Evolutionary conservation across 1,284 basidiomycete species (phyloP).

Genomic region (Ceratobasidium sp.): DNA sequence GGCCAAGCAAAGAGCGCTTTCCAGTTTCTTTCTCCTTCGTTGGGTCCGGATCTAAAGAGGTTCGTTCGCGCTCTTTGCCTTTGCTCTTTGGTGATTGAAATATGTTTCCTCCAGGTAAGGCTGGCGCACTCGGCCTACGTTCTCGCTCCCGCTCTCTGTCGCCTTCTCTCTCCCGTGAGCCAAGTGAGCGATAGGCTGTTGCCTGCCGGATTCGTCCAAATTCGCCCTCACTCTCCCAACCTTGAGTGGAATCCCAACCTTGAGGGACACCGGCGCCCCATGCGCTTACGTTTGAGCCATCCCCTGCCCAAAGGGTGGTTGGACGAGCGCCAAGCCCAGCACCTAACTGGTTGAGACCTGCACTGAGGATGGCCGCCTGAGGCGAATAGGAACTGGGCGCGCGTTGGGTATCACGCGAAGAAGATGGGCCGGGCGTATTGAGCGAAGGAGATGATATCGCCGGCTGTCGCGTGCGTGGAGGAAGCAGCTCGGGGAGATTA

Average conservation of each 20-base stretch:
- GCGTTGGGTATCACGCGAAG: background rate
- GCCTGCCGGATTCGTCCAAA: conserved; percentile 5
- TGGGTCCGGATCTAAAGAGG: conserved; percentile 1
- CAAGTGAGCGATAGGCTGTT: conserved; percentile 19
- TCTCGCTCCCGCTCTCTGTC: conserved; percentile 20
- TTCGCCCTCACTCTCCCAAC: conserved; percentile 31
- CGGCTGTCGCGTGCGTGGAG: conserved; percentile 2
- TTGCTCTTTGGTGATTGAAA: conserved; percentile 21
- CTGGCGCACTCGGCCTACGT: conserved; percentile 33
- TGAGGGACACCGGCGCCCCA: conserved; percentile 12
- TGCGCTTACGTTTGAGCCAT: background rate
- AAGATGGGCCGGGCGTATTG: background rate
- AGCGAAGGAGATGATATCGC: conserved; percentile 36
- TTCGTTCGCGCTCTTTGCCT: conserved; percentile 30
- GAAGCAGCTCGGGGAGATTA: background rate
- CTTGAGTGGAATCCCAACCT: conserved; percentile 9
- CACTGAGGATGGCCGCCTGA: background rate
- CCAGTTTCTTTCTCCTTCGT: conserved; percentile 11
- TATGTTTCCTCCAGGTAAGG: background rate
- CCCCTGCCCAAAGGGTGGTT: background rate
- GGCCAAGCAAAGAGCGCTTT: conserved; percentile 29
- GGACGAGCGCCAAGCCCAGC: background rate
- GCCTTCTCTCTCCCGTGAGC: conserved; percentile 24
- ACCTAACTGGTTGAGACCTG: background rate
- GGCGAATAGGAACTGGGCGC: background rate